Percentiles rank a stretch among this genome's conserved stretches.
phyloP scores from a whole-genome alignment of 1,284 basidiomycete species.

The Sanguinoderma infundibulare region DNA sequence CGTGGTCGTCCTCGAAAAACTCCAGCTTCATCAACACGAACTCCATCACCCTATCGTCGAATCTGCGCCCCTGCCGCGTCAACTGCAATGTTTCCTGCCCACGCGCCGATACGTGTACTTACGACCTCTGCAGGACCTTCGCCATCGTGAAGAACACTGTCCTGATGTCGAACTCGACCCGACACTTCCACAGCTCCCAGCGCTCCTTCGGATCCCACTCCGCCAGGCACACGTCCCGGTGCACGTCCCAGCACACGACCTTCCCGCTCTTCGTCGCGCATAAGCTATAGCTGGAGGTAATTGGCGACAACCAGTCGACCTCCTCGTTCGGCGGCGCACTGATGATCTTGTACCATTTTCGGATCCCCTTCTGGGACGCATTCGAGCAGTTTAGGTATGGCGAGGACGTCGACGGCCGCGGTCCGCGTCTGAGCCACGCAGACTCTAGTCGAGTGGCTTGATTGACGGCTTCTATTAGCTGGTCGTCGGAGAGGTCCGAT shows the following conservation, averaged over 20 bases:
- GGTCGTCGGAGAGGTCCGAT: conserved; percentile 60
- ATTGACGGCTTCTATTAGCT: conserved; percentile 63
- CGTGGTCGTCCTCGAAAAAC: conserved; percentile 31
- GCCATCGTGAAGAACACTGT: conserved; percentile 79
- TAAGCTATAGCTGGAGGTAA: conserved; percentile 72
- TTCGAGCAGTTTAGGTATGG: conserved; percentile 22
- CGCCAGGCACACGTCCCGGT: conserved; percentile 58
- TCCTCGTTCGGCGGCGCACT: conserved; percentile 66
- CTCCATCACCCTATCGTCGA: conserved; percentile 39
- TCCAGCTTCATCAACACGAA: conserved; percentile 41
- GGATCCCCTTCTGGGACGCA: conserved; percentile 3
- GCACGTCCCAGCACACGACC: conserved; percentile 79
- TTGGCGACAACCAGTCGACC: conserved; percentile 76
- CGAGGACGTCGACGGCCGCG: conserved; percentile 45
- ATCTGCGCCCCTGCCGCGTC: conserved; percentile 18
- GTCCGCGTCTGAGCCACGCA: conserved; percentile 65
- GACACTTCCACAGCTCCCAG: conserved; percentile 79
- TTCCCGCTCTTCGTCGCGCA: conserved; percentile 75
- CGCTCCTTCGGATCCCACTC: conserved; percentile 68
- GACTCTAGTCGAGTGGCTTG: conserved; percentile 62
- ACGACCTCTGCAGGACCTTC: conserved; percentile 56
- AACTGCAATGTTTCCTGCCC: neutral
- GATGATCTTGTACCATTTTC: conserved; percentile 64
- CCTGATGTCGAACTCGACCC: conserved; percentile 72
- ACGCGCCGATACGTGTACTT: conserved; percentile 34